phyloP scores from a whole-genome alignment of 371 early-diverging fungal genomes.

The Coemansia sp. region DNA sequence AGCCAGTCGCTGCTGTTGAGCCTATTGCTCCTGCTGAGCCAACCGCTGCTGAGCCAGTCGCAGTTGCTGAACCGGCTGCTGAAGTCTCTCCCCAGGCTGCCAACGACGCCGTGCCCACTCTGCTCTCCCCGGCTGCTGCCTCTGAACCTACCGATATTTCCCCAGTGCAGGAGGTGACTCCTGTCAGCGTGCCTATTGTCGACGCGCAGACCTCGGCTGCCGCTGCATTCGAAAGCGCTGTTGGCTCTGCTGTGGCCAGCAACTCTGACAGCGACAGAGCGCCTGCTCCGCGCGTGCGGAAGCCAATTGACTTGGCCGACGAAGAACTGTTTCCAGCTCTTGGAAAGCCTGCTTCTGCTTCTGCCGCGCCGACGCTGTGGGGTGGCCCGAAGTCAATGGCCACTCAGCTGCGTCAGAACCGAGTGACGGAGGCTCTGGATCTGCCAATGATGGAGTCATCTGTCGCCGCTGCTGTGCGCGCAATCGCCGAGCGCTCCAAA shows the following conservation, averaged over 20 bases:
- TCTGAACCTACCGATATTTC: neutral
- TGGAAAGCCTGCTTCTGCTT: constrained; percentile 45
- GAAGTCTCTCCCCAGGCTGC: neutral
- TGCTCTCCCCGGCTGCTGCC: neutral
- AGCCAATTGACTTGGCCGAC: constrained; percentile 60
- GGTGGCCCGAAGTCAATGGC: constrained; percentile 38
- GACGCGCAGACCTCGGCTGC: constrained; percentile 26
- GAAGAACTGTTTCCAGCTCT: constrained; percentile 73
- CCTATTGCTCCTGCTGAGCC: neutral
- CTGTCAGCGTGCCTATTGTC: neutral
- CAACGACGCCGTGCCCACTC: neutral
- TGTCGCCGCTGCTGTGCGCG: constrained; percentile 70
- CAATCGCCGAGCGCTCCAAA: constrained; percentile 66
- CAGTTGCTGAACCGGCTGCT: neutral
- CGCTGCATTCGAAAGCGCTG: constrained; percentile 32
- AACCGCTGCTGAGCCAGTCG: neutral
- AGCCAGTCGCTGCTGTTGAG: neutral
- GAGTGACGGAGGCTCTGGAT: constrained; percentile 62
- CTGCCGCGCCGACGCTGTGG: neutral
- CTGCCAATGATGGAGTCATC: constrained; percentile 63
- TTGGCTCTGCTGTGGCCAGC: constrained; percentile 43
- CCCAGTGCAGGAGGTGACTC: neutral
- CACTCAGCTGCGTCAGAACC: constrained; percentile 16
- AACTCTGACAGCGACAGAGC: constrained; percentile 11
- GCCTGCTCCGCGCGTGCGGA: neutral